These are phyloP conservation scores for Sonneratia alba DNA, from an alignment of 345 rosid species.

Conservation along the genomic window DNA sequence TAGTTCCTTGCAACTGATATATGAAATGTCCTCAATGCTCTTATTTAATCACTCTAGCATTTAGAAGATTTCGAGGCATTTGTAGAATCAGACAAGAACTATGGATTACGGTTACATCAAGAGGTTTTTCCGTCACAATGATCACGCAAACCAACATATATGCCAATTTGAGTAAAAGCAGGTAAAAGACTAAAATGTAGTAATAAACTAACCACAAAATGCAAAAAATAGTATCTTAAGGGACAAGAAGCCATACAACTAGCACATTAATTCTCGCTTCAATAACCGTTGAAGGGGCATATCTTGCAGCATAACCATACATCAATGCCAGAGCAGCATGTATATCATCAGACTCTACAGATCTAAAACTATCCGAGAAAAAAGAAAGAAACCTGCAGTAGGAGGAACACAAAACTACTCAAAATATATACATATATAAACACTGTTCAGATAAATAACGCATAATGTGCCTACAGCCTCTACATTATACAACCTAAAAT, in stretches of 20 bases:
- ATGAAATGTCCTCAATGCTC: background rate
- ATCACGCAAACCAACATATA: background rate
- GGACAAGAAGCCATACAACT: constrained; percentile 48
- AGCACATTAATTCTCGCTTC: constrained; percentile 98
- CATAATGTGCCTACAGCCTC: background rate
- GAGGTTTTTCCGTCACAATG: background rate
- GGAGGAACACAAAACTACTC: background rate
- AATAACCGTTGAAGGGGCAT: constrained; percentile 91
- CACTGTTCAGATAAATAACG: constrained; percentile 8
- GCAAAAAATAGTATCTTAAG: background rate
- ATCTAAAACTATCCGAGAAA: constrained; percentile 63
- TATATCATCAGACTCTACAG: constrained; percentile 91
- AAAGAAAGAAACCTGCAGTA: constrained; percentile 66
- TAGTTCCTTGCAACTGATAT: background rate
- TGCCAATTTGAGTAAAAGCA: background rate
- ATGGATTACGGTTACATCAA: background rate
- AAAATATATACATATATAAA: constrained; percentile 9
- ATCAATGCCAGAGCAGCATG: constrained; percentile 98
- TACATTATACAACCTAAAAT: background rate
- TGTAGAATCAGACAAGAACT: background rate
- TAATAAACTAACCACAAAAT: background rate
- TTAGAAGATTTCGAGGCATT: background rate
- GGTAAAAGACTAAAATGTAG: background rate
- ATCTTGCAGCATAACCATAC: constrained; percentile 99
- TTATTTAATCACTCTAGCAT: background rate